Conservation (phyloP, 108 stramenopile genomes). For the Skeletonema tropicum region DNA sequence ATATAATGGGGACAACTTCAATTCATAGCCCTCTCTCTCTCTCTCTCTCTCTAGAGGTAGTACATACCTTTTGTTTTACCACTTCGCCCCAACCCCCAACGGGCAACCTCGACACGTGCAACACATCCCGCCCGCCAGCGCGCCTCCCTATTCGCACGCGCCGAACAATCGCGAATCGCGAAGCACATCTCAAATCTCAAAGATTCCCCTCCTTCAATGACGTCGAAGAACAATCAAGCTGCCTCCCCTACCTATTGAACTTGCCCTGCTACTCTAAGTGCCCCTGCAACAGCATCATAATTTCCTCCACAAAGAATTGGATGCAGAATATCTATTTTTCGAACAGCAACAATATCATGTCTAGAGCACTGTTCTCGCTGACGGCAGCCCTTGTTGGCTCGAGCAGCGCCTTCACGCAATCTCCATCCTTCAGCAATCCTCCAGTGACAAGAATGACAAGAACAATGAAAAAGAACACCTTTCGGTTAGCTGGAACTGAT, state of each 20-base stretch:
- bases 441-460: constrained; percentile 7
- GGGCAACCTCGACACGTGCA: too few relatives aligned
- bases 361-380: not conserved
- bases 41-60: too few relatives aligned
- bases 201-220: constrained; percentile 5
- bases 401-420: constrained; percentile 1
- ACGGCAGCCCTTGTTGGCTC: not conserved
- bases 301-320: not conserved
- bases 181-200: not conserved
- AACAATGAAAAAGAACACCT: not conserved
- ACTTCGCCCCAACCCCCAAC: too few relatives aligned
- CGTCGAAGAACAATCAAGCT: constrained; percentile 8
- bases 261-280: not conserved
- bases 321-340: not conserved
- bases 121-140: too few relatives aligned
- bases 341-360: not conserved
- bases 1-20: too few relatives aligned
- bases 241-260: not conserved
- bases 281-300: not conserved
- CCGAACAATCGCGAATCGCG: too few relatives aligned
- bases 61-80: too few relatives aligned
- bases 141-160: not conserved
- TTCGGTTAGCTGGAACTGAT: not conserved
- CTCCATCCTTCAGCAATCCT: not conserved
- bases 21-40: too few relatives aligned